Percentiles rank a stretch among this genome's conserved stretches.
These are phyloP conservation scores for Ogataea philodendri DNA, from an alignment of 805 yeast genomes.

Conservation along the genomic window DNA sequence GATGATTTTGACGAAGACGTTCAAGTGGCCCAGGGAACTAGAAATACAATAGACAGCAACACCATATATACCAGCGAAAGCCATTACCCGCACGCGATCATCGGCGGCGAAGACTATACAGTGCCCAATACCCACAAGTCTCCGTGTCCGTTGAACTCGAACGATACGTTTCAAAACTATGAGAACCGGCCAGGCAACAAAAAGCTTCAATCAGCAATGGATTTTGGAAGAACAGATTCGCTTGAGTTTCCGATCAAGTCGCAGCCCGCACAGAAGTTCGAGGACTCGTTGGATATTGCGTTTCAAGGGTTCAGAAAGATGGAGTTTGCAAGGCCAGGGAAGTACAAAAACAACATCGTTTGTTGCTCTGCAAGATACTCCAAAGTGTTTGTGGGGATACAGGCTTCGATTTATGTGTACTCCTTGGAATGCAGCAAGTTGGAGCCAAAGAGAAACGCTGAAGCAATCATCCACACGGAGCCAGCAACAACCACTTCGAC, in stretches of 20 bases:
- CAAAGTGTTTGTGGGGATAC: constrained; percentile 31
- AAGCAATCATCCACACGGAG: constrained; percentile 39
- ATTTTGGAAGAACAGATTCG: constrained; percentile 18
- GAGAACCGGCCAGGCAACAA: constrained; percentile 28
- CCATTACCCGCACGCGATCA: constrained; percentile 16
- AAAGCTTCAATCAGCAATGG: constrained; percentile 17
- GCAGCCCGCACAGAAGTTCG: constrained; percentile 39
- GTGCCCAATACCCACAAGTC: constrained; percentile 4
- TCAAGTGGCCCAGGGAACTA: neutral
- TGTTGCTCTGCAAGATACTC: constrained; percentile 22
- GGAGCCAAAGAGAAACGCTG: constrained; percentile 28
- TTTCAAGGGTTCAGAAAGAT: constrained; percentile 24
- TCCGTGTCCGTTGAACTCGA: constrained; percentile 31
- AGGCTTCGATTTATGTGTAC: constrained; percentile 37
- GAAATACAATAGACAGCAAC: constrained; percentile 10
- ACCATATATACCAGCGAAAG: constrained; percentile 19
- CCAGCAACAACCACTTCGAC: constrained; percentile 41
- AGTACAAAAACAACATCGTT: constrained; percentile 43
- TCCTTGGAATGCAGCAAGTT: constrained; percentile 32
- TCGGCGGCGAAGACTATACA: constrained; percentile 14
- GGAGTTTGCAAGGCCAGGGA: constrained; percentile 28
- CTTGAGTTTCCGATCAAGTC: constrained; percentile 25
- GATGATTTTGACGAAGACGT: constrained; percentile 12
- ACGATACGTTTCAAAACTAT: constrained; percentile 34
- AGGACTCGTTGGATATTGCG: constrained; percentile 30